Conservation (phyloP, 2,329 filamentous ascomycete species). For the Pseudocercospora eumusae region DNA sequence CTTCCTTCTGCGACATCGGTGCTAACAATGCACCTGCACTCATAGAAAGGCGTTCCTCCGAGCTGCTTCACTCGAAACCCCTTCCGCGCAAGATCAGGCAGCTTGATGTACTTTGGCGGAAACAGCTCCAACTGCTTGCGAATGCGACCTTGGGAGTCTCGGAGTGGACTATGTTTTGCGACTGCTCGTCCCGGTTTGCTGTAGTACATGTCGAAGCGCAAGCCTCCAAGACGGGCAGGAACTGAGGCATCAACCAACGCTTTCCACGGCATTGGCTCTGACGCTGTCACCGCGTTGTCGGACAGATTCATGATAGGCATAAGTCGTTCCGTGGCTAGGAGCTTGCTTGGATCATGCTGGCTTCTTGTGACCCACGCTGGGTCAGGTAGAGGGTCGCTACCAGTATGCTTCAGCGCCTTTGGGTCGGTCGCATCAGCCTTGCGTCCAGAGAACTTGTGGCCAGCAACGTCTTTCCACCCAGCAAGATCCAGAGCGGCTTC, state of each 20-base stretch:
- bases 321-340: background rate
- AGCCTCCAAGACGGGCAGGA: background rate
- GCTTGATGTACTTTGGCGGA: background rate
- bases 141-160: background rate
- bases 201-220: constrained; percentile 2
- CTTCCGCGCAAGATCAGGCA: background rate
- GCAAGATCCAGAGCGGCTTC: background rate
- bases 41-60: background rate
- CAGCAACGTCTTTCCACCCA: background rate
- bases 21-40: background rate
- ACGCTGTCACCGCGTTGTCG: background rate
- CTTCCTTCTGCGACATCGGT: background rate
- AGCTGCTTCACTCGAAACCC: background rate
- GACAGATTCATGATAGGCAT: background rate
- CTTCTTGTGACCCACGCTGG: background rate
- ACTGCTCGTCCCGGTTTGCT: background rate
- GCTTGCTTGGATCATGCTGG: background rate
- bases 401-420: background rate
- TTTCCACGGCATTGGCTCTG: background rate
- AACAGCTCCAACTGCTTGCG: background rate
- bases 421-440: background rate
- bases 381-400: background rate
- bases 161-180: background rate
- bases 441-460: background rate
- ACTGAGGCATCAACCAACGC: background rate